Conservation (phyloP, 1,284 basidiomycete genomes). For the Earliella scabrosa region DNA sequence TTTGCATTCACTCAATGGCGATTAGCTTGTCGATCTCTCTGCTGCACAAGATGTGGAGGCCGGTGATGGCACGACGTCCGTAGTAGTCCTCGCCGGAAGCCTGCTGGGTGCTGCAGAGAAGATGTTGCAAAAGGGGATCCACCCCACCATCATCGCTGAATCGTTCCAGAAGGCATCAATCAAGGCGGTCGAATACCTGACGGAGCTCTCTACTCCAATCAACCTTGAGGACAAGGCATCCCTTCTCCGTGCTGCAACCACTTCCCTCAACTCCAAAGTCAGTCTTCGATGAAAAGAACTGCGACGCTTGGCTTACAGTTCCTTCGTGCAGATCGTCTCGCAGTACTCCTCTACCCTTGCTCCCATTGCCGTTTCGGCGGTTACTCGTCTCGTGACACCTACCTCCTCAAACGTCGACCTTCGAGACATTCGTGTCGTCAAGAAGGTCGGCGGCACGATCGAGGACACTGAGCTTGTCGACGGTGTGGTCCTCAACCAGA, state of each 20-base stretch:
- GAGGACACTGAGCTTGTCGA: slow-evolving; percentile 98
- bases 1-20: slow-evolving; percentile 1
- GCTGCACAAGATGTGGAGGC: slow-evolving; percentile 99
- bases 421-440: slow-evolving; percentile 94
- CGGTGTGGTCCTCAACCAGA: slow-evolving; percentile 96
- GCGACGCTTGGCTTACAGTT: not conserved
- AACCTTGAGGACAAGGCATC: slow-evolving; percentile 89
- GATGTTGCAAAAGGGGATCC: slow-evolving; percentile 96
- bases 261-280: slow-evolving; percentile 96
- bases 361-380: slow-evolving; percentile 97
- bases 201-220: slow-evolving; percentile 92
- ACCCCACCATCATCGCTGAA: slow-evolving; percentile 97
- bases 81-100: slow-evolving; percentile 95
- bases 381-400: slow-evolving; percentile 85
- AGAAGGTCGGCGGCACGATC: slow-evolving; percentile 99
- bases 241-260: slow-evolving; percentile 92
- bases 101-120: slow-evolving; percentile 96
- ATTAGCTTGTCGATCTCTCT: slow-evolving; percentile 93
- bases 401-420: slow-evolving; percentile 95
- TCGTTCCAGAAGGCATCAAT: slow-evolving; percentile 92
- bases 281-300: slow-evolving; percentile 2
- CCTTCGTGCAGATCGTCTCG: slow-evolving; percentile 86
- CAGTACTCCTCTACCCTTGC: slow-evolving; percentile 98
- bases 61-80: slow-evolving; percentile 98
- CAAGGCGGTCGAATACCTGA: slow-evolving; percentile 94